Evolutionary conservation across 2,329 filamentous ascomycete genomes (phyloP), one percentile per base, ranked within the genome.

Genomic region (Hysterium pulicare): DNA sequence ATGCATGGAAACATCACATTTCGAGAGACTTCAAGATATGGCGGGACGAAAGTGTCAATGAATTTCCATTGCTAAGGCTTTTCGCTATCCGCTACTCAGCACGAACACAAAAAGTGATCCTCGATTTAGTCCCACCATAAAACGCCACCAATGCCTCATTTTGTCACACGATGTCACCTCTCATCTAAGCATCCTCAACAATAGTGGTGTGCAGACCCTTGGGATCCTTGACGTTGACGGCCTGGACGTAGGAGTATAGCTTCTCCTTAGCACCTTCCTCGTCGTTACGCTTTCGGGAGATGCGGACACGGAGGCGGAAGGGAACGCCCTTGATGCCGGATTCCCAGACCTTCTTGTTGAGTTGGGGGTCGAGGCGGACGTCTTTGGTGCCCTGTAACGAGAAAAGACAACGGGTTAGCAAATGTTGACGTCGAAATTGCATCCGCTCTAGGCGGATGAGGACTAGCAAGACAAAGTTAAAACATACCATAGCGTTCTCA

Each of bases 301-400:
- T 96, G 78, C 94, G 90, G 71, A 98, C 84, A 69, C 93, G 91
- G 66, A 98, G 82, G 76, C 94, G 86, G 87, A 86, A 97, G 62
- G 91, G 89, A 61, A 96, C 90, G 69, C 93, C 94, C 87, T 97
- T 98, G 81, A 98, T 84, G 75, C 93, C 93, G 70, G 86, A 81
- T 79, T 98, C 93, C 93, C 93, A 98, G 73, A 98, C 91, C 84
- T 98, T 97, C 88, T 98, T 98, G 87, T 98, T 98, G 70, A 98
- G 79, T 79, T 93, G 87, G 69, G 93, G 93, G 83, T 98, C 93
- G 71, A 98, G 78, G 67, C 93, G 93, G 77, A 98, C 93, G 72
- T 98, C 93, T 68, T 81, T 76, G 77, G 93, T 98, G 71, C 91
- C 91, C 93, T 98, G 62, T 47, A 40, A 22, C 48, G 43, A 46